phyloP scores from a whole-genome alignment of 129 eudicot species.

The Sambucus nigra region DNA sequence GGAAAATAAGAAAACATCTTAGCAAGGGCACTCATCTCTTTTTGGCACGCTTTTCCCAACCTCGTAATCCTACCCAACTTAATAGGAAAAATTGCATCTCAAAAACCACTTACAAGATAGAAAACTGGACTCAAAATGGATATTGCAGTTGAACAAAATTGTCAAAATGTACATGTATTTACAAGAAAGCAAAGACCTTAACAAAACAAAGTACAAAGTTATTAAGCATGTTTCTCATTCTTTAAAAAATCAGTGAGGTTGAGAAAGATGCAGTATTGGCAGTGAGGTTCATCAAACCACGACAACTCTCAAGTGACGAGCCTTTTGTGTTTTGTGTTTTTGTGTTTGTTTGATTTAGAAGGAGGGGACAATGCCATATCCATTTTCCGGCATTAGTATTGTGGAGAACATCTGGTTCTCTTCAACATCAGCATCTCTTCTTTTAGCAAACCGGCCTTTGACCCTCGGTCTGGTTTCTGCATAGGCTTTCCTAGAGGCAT shows the following conservation, averaged over 20 bases:
- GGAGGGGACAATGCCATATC: slow-evolving; percentile 81
- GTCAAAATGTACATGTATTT: slow-evolving; percentile 11
- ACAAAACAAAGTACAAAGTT: slow-evolving; percentile 20
- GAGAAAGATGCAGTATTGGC: slow-evolving; percentile 15
- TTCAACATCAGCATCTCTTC: slow-evolving; percentile 55
- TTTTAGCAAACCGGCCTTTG: slow-evolving; percentile 93
- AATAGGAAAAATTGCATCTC: too few relatives aligned
- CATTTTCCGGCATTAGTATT: slow-evolving; percentile 39
- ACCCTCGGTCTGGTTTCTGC: slow-evolving; percentile 98
- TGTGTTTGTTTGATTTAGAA: slow-evolving; percentile 41
- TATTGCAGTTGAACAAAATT: too few relatives aligned
- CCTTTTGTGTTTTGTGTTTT: neutral
- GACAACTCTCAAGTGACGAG: neutral
- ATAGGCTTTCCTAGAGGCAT: slow-evolving; percentile 96
- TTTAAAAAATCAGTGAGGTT: slow-evolving; percentile 23
- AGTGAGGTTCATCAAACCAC: slow-evolving; percentile 12
- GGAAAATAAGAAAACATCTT: too few relatives aligned
- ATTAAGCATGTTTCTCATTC: slow-evolving; percentile 17
- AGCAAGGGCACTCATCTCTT: too few relatives aligned
- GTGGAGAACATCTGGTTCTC: slow-evolving; percentile 70
- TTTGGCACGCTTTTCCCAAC: too few relatives aligned
- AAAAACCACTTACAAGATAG: too few relatives aligned
- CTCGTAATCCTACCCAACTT: too few relatives aligned
- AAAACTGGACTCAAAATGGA: too few relatives aligned
- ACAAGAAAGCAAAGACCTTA: slow-evolving; percentile 7